Conservation (phyloP, 2,329 filamentous ascomycete species). For the Fusarium sp. region DNA sequence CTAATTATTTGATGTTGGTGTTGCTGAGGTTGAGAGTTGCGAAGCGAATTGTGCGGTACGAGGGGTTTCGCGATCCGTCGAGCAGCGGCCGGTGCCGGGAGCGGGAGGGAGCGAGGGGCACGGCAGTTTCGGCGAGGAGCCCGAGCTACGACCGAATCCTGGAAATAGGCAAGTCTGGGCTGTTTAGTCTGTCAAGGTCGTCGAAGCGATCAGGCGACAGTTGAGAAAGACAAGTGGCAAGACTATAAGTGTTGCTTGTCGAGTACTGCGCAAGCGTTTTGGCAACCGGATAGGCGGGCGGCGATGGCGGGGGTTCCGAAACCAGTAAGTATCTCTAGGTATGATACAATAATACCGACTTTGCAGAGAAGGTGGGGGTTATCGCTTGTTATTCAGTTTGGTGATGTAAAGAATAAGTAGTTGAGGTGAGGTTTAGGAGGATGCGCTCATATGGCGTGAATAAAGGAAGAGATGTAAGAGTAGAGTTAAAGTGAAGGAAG, state of each 20-base stretch:
- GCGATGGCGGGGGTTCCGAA: constrained; percentile 38
- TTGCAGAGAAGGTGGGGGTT: constrained; percentile 6
- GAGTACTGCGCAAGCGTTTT: constrained; percentile 17
- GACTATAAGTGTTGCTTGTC: constrained; percentile 18
- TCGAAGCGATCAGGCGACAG: constrained; percentile 6
- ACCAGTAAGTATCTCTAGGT: constrained; percentile 22
- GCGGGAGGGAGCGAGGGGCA: constrained; percentile 34
- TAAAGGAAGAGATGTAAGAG: constrained; percentile 33
- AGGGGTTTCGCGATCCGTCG: constrained; percentile 37
- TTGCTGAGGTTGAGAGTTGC: constrained; percentile 20
- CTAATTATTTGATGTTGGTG: constrained; percentile 9
- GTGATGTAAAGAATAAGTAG: background rate
- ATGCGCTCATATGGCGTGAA: constrained; percentile 6
- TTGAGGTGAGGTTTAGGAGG: background rate
- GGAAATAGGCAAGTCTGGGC: background rate
- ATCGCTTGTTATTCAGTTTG: constrained; percentile 12
- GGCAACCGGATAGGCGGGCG: constrained; percentile 23
- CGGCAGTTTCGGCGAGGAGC: constrained; percentile 36
- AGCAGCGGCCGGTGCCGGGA: constrained; percentile 37
- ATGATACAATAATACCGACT: constrained; percentile 27
- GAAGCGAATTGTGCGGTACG: constrained; percentile 25
- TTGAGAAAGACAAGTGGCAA: constrained; percentile 22
- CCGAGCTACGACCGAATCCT: constrained; percentile 33
- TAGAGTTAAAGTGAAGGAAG: constrained; percentile 25
- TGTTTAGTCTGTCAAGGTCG: background rate